Conservation (phyloP, 192 early-diverging fungal species). For the Dispira simplex region DNA sequence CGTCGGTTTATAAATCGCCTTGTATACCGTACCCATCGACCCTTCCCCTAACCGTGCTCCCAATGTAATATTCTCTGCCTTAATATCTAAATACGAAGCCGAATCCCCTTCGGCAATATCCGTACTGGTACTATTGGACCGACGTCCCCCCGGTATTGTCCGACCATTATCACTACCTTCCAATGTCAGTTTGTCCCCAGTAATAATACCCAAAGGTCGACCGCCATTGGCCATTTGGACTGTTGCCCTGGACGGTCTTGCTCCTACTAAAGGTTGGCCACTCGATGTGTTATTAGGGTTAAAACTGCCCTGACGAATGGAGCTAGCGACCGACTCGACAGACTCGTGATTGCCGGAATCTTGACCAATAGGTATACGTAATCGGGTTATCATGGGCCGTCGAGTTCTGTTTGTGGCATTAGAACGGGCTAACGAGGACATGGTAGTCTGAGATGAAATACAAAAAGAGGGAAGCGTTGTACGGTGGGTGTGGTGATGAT, state of each 20-base stretch:
- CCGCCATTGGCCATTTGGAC: background rate
- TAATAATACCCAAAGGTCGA: background rate
- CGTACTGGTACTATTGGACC: slow-evolving; percentile 19
- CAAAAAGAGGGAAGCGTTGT: too few species aligned
- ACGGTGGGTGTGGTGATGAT: too few species aligned
- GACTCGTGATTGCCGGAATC: background rate
- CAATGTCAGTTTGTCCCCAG: background rate
- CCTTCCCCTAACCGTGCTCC: slow-evolving; percentile 79
- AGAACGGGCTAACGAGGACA: slow-evolving; percentile 30
- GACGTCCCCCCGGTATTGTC: slow-evolving; percentile 17
- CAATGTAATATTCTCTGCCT: slow-evolving; percentile 54
- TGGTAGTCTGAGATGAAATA: slow-evolving; percentile 4
- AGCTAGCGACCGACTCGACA: slow-evolving; percentile 13
- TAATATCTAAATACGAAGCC: slow-evolving; percentile 10
- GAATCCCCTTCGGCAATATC: slow-evolving; percentile 25
- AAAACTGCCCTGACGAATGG: slow-evolving; percentile 18
- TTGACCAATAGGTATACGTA: slow-evolving; percentile 12
- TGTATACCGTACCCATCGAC: slow-evolving; percentile 82
- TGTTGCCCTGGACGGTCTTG: background rate
- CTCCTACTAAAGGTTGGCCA: background rate
- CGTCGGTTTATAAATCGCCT: slow-evolving; percentile 62
- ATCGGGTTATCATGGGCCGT: slow-evolving; percentile 14
- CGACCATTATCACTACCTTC: slow-evolving; percentile 11
- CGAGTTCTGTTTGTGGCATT: slow-evolving; percentile 26
- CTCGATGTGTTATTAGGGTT: background rate